Evolutionary conservation across 2,329 filamentous ascomycete species (phyloP).

Genomic region (Coniochaeta sp.): DNA sequence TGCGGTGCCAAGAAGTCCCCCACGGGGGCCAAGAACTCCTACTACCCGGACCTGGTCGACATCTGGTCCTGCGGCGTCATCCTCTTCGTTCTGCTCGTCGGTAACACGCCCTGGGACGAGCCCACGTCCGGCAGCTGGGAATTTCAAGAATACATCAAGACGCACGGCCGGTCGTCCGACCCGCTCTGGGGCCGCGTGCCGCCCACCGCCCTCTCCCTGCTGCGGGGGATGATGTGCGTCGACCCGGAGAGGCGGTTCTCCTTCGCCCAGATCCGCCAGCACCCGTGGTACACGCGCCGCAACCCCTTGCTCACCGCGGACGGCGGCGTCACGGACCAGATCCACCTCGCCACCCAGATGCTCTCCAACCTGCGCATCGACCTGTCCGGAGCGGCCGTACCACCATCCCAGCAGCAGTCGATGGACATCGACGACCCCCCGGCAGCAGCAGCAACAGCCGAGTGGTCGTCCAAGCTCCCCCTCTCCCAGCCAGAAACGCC

Average conservation of each 20-base stretch:
- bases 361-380: constrained; percentile 86
- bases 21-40: constrained; percentile 46
- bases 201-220: constrained; percentile 64
- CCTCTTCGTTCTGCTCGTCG: constrained; percentile 89
- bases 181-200: constrained; percentile 80
- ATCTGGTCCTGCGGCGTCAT: constrained; percentile 98
- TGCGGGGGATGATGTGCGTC: constrained; percentile 89
- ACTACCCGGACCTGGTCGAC: constrained; percentile 75
- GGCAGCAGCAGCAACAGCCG: too few species aligned
- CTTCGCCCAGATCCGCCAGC: constrained; percentile 78
- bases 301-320: constrained; percentile 71
- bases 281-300: constrained; percentile 86
- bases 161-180: constrained; percentile 74
- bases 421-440: constrained; percentile 70
- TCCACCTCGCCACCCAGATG: constrained; percentile 89
- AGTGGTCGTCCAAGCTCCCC: constrained; percentile 44
- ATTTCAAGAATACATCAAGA: constrained; percentile 78
- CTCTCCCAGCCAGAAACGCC: constrained; percentile 83
- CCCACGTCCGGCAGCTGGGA: constrained; percentile 83
- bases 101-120: constrained; percentile 97
- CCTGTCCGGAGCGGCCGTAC: constrained; percentile 39
- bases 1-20: constrained; percentile 34
- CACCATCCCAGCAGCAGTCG: background rate
- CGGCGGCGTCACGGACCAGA: constrained; percentile 69
- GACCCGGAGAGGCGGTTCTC: constrained; percentile 69